Conservation (phyloP, 345 rosid species). For the Lepidium aucheri region DNA sequence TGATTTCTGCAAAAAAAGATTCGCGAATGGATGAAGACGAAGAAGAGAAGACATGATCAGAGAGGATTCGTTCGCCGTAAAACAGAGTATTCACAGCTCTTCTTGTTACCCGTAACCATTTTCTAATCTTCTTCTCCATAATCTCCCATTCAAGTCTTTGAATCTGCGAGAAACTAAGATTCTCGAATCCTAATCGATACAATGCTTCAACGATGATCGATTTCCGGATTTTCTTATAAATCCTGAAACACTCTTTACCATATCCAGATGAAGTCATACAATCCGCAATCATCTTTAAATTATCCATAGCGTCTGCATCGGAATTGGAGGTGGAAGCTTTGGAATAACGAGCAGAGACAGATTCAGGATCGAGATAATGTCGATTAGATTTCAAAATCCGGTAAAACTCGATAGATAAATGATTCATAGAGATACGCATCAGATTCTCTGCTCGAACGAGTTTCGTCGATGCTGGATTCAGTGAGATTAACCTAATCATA, state of each 20-base stretch:
- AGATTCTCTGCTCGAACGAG: conserved; percentile 50
- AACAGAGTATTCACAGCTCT: conserved; percentile 43
- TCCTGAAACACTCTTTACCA: conserved; percentile 49
- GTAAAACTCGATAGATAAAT: conserved; percentile 54
- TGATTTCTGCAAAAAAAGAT: conserved; percentile 44
- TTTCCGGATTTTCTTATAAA: conserved; percentile 44
- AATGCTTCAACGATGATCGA: conserved; percentile 49
- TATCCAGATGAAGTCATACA: conserved; percentile 63
- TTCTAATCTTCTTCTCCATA: conserved; percentile 41
- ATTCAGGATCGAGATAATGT: conserved; percentile 43
- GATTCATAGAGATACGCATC: conserved; percentile 49
- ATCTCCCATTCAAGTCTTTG: conserved; percentile 53
- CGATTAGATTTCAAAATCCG: conserved; percentile 40
- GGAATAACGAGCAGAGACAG: conserved; percentile 31
- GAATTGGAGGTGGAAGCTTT: background rate
- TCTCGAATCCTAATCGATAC: conserved; percentile 44
- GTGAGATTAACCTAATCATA: conserved; percentile 35
- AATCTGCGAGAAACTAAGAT: conserved; percentile 28
- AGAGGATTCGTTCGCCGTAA: conserved; percentile 48
- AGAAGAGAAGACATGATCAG: conserved; percentile 52
- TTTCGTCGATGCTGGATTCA: conserved; percentile 29
- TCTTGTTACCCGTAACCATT: conserved; percentile 37
- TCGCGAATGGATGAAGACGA: conserved; percentile 35
- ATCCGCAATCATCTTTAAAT: conserved; percentile 54
- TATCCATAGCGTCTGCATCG: conserved; percentile 25